These are phyloP conservation scores for Candida chauliodis DNA, from an alignment of 805 yeast genomes.

Conservation along the genomic window DNA sequence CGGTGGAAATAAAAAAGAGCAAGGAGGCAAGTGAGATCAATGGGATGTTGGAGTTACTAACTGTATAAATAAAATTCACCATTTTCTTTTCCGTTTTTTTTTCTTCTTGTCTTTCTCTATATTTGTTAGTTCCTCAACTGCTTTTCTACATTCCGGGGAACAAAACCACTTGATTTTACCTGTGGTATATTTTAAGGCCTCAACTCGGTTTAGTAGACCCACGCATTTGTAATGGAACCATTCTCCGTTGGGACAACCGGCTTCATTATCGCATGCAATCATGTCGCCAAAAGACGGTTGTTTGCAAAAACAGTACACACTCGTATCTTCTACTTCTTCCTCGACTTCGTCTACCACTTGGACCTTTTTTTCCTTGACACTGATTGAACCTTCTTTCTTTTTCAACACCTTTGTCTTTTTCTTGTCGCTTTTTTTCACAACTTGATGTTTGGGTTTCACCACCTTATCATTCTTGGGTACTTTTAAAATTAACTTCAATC, in stretches of 20 bases:
- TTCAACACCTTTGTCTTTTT: conserved; percentile 3
- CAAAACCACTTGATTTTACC: conserved; percentile 40
- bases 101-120: conserved; percentile 11
- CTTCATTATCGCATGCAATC: conserved; percentile 88
- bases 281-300: conserved; percentile 92
- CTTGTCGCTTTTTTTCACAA: conserved; percentile 1
- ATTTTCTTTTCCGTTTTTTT: conserved; percentile 14
- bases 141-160: conserved; percentile 27
- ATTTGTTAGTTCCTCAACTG: conserved; percentile 10
- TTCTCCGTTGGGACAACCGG: conserved; percentile 40
- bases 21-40: conserved; percentile 84
- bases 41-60: conserved; percentile 89
- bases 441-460: conserved; percentile 1
- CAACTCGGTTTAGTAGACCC: conserved; percentile 35
- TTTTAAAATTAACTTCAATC: conserved; percentile 16
- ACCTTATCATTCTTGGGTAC: conserved; percentile 8
- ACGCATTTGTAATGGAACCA: conserved; percentile 48
- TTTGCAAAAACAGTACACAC: conserved; percentile 81
- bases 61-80: conserved; percentile 34
- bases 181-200: conserved; percentile 31
- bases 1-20: conserved; percentile 69
- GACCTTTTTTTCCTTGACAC: not conserved
- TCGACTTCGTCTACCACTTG: conserved; percentile 1
- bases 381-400: conserved; percentile 11
- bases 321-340: conserved; percentile 19